Evolutionary conservation across 2,329 filamentous ascomycete species (phyloP), one percentile per base, ranked within the genome.

Genomic region (Cladosporium austrohemisphaericum): DNA sequence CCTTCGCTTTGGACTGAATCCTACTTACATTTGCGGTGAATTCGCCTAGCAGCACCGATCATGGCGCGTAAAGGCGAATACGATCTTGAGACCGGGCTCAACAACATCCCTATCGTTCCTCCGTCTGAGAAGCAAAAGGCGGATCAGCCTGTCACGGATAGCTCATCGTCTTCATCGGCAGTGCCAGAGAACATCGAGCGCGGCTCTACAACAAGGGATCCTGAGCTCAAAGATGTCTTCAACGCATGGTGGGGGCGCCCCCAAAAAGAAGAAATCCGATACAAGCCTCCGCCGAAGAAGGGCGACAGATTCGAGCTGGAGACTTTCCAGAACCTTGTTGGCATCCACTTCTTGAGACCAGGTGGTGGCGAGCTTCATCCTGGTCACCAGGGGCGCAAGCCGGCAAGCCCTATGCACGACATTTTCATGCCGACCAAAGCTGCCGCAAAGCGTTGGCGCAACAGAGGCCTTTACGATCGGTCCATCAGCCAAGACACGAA

Each of bases 291-390:
- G 9, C 44, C 44, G 4, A 6, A 8, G 5, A 47, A 38, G 29
- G 44, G 32, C 25, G 44, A 47, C 13, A 16, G 44, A 6, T 31
- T 20, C 8, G 44, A 47, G 23, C 13, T 47, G 13, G 44, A 47
- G 14, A 31, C 25, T 23, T 47, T 47, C 44, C 44, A 47, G 35
- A 47, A 47, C 18, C 44, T 47, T 18, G 44, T 47, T n/a, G 44
- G 44, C 23, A 47, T 47, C 32, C 33, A 47, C 14, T 47, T 47
- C 44, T 22, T 47, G 33, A n/a, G 44, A 9, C 46, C 46, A 7
- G 36, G 46, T n/a, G 36, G 46, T 9, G 46, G 46, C 10, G 14
- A 25, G 2, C 41, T 45, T 2, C 16, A 36, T 10, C 28, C 36
- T 9, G 36, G 36, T 23, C 26, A 41, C 31, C 46, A 41, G 19